A percentile compares a stretch with the other conserved stretches of the same genome.
Evolutionary conservation across 768 basidiomycete species (phyloP).

Genomic region (Pulveroboletus sp.): DNA sequence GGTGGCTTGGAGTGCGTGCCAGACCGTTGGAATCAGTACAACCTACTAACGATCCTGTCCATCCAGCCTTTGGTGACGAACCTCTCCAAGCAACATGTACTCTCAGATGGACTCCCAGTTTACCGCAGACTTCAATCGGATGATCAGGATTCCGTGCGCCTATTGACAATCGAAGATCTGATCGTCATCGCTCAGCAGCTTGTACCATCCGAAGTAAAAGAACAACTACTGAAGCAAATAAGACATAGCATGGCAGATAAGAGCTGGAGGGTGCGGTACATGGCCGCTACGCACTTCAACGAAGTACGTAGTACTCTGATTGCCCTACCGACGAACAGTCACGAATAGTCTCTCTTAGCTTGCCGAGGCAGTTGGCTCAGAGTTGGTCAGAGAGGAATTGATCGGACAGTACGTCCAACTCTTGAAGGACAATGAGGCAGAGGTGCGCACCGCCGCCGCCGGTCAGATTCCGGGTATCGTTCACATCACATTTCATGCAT

Average conservation of each 20-base stretch:
- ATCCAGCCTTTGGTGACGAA: conserved; percentile 71
- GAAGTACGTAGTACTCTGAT: conserved; percentile 48
- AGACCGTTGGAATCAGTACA: neutral
- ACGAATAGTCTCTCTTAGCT: conserved; percentile 44
- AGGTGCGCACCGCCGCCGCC: conserved; percentile 93
- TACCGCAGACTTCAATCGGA: conserved; percentile 93
- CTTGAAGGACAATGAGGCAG: conserved; percentile 97
- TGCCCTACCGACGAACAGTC: neutral
- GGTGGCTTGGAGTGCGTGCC: conserved; percentile 85
- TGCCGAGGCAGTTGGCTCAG: conserved; percentile 83
- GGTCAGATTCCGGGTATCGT: conserved; percentile 90
- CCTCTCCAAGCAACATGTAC: conserved; percentile 72
- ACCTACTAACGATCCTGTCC: conserved; percentile 10
- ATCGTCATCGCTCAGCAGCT: conserved; percentile 88
- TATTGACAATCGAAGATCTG: conserved; percentile 92
- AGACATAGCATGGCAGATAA: conserved; percentile 88
- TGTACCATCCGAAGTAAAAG: conserved; percentile 83
- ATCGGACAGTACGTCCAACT: conserved; percentile 90
- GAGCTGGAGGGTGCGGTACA: conserved; percentile 98
- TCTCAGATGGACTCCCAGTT: conserved; percentile 84
- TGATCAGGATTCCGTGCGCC: conserved; percentile 96
- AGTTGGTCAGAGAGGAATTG: conserved; percentile 89
- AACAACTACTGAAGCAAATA: conserved; percentile 83
- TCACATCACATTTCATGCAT: neutral
- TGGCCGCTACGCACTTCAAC: conserved; percentile 97